A percentile compares a stretch with the other conserved stretches of the same genome.
Evolutionary conservation across 169 alveolate species (phyloP).

Genomic region (Ophryocystis elektroscirrha): DNA sequence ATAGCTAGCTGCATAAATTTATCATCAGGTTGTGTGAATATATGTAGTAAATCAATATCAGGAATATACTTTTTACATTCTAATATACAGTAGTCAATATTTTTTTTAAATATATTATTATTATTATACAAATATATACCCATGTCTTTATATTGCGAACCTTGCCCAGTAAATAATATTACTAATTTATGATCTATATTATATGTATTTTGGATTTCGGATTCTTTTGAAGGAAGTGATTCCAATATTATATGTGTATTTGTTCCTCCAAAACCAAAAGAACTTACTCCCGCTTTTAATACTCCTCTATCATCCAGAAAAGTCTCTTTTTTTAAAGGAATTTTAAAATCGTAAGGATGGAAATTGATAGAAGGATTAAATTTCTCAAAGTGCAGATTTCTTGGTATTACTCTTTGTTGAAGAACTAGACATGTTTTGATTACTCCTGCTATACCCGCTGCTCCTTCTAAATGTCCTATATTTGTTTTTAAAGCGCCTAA

Average conservation of each 20-base stretch:
- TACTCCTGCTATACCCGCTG: slow-evolving; percentile 23
- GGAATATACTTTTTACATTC: too few species aligned
- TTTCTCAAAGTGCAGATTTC: slow-evolving; percentile 26
- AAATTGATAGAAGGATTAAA: slow-evolving; percentile 19
- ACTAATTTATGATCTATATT: too few species aligned
- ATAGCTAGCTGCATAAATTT: slow-evolving; percentile 18
- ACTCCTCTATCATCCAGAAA: too few species aligned
- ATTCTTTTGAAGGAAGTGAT: too few species aligned
- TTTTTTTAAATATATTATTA: slow-evolving; percentile 12
- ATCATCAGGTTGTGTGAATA: too few species aligned
- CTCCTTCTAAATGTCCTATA: slow-evolving; percentile 22
- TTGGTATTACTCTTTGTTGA: slow-evolving; percentile 16
- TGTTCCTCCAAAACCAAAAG: slow-evolving; percentile 43
- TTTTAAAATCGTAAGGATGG: background rate
- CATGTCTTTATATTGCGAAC: slow-evolving; percentile 26
- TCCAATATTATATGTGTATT: slow-evolving; percentile 30
- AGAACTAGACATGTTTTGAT: slow-evolving; percentile 6
- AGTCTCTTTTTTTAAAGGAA: slow-evolving; percentile 3
- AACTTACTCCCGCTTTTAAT: slow-evolving; percentile 32
- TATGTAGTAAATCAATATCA: too few species aligned
- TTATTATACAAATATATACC: slow-evolving; percentile 21
- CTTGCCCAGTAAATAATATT: slow-evolving; percentile 34
- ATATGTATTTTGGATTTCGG: too few species aligned
- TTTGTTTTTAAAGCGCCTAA: slow-evolving; percentile 20
- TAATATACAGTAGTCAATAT: slow-evolving; percentile 15